Conservation (phyloP, 2,329 filamentous ascomycete species). For the Ophiostoma sp. region DNA sequence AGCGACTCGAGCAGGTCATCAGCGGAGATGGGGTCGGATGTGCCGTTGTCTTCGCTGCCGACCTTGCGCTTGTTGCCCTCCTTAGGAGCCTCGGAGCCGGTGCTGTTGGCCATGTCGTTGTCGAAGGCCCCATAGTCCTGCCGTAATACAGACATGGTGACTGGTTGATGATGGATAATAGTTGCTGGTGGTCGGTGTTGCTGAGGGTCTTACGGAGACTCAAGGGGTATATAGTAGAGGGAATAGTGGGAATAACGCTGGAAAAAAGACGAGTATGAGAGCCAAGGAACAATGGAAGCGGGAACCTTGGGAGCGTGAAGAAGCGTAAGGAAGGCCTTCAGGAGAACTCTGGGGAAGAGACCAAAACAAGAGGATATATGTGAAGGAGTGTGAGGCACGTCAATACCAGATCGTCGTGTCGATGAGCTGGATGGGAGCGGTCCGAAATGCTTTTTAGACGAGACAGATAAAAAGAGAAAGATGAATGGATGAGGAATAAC, state of each 20-base stretch:
- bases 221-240: neutral
- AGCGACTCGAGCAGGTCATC: slow-evolving; percentile 12
- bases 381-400: slow-evolving; percentile 12
- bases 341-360: neutral
- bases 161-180: neutral
- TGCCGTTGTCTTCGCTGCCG: slow-evolving; percentile 9
- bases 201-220: slow-evolving; percentile 2
- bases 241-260: too few relatives aligned
- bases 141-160: slow-evolving; percentile 13
- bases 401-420: slow-evolving; percentile 14
- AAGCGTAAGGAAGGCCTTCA: neutral
- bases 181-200: neutral
- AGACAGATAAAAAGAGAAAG: neutral
- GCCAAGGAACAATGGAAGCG: slow-evolving; percentile 4
- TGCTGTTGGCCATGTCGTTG: neutral
- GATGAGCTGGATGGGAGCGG: neutral
- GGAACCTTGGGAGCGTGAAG: neutral
- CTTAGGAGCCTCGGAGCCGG: neutral
- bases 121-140: slow-evolving; percentile 13
- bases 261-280: neutral
- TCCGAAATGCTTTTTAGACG: neutral
- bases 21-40: slow-evolving; percentile 1
- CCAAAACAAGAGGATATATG: neutral
- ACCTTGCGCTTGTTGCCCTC: slow-evolving; percentile 4
- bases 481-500: neutral